Conservation (phyloP, 2,329 filamentous ascomycete species). For the Ceratocystis destructans region DNA sequence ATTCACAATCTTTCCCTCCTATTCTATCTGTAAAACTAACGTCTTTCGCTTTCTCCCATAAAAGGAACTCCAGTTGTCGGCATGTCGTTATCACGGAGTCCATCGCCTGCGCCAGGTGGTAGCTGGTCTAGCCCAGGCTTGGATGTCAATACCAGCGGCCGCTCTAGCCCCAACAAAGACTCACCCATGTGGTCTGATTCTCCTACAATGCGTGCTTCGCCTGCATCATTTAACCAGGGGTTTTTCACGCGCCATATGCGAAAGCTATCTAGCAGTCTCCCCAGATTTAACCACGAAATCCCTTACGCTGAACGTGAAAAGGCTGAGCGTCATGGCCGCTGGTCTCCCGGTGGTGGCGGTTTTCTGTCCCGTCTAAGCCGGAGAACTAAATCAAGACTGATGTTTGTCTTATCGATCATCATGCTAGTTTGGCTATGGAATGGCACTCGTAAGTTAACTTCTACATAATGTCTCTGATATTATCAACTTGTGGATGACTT, state of each 20-base stretch:
- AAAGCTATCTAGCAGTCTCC: conserved; percentile 64
- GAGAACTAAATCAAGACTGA: conserved; percentile 49
- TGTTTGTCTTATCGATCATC: conserved; percentile 46
- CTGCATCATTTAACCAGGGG: conserved; percentile 66
- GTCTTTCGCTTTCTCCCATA: background rate
- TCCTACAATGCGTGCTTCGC: conserved; percentile 40
- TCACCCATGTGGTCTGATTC: conserved; percentile 16
- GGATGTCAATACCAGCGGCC: conserved; percentile 54
- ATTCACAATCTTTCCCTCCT: background rate
- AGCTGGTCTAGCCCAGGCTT: conserved; percentile 80
- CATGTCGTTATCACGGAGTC: conserved; percentile 81
- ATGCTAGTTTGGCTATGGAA: conserved; percentile 53
- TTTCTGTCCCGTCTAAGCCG: conserved; percentile 43
- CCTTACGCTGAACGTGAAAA: conserved; percentile 69
- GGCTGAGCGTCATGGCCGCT: conserved; percentile 41
- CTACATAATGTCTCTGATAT: background rate
- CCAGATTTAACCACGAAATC: conserved; percentile 47
- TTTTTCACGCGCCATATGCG: conserved; percentile 80
- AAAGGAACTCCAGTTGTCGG: conserved; percentile 41
- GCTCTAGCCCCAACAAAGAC: conserved; percentile 42
- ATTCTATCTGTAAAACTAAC: conserved; percentile 11
- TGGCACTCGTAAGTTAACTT: conserved; percentile 50
- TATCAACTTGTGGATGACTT: background rate
- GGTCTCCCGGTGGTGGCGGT: conserved; percentile 28
- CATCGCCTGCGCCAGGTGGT: conserved; percentile 69